Conservation (phyloP, 306 rosid species). For the Glycine soja region DNA sequence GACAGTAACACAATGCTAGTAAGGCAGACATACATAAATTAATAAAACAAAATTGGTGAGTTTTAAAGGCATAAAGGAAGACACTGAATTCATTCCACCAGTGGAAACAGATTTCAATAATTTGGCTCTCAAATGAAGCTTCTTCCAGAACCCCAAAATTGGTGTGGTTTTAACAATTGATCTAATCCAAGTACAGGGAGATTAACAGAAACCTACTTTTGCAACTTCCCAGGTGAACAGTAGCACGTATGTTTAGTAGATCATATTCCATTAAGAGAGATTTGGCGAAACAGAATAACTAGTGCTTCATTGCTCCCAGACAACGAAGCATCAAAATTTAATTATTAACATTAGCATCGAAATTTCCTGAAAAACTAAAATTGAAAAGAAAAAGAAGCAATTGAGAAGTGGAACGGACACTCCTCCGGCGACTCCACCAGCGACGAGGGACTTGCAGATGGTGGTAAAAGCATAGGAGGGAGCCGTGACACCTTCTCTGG, state of each 20-base stretch:
- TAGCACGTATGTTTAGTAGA: not conserved
- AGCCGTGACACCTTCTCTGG: slow-evolving; percentile 79
- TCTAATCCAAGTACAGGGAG: not conserved
- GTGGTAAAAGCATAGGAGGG: slow-evolving; percentile 66
- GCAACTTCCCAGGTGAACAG: slow-evolving; percentile 7
- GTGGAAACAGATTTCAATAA: slow-evolving; percentile 7
- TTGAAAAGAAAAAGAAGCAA: not conserved
- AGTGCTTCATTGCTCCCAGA: slow-evolving; percentile 25
- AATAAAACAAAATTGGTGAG: not conserved
- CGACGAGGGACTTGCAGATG: slow-evolving; percentile 85
- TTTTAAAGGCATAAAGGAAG: not conserved
- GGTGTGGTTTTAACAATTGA: not conserved
- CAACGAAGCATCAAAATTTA: slow-evolving; percentile 4
- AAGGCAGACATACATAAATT: not conserved
- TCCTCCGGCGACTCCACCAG: slow-evolving; percentile 97
- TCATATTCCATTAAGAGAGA: not conserved
- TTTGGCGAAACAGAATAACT: not conserved
- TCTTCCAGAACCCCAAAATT: not conserved
- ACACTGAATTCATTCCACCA: not conserved
- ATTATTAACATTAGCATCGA: not conserved
- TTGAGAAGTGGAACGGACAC: slow-evolving; percentile 63
- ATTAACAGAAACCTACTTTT: not conserved
- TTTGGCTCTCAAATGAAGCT: not conserved
- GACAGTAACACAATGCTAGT: too few relatives aligned
- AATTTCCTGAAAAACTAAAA: not conserved